Base-by-base conservation (phyloP, 2,329 filamentous ascomycete species). In the Aspergillus vadensis region DNA sequence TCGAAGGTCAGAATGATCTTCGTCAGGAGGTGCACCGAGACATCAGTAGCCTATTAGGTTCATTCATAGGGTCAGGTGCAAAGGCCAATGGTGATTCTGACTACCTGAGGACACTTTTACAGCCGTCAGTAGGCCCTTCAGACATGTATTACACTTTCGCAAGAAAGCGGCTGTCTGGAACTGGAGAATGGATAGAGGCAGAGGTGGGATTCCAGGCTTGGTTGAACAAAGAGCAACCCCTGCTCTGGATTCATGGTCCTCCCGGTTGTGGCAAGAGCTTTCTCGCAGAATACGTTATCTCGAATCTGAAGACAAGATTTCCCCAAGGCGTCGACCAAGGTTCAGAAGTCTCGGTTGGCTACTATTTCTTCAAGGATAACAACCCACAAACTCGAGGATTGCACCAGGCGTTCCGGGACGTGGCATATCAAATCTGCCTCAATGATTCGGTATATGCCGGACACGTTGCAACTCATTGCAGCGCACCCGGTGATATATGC, bases 291-390 rank as follows among this genome's bases (percentile, higher is more conserved):
- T 75, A 73, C n/a, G 70, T 82, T 6, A 76, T 83, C n/a, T 65
- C 74, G 1, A 59, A 54, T 32, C 62, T 82, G 70, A 75, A 69
- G 65, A n/a, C 68, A 65, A 4, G 72, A 74, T n/a, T 71, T 74
- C 25, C 69, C 72, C n/a, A 70, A 48, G 48, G 59, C 5, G 57
- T 58, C 7, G 54, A 67, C 4, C 44, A 64, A 21, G 53, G 61
- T 5, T 63, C 65, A 2, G 59, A 56, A 10, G 57, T 69, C 0
- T 76, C 74, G 10, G 65, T 77, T n/a, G 81, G 72, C 0, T 83
- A 81, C 67, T 82, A 82, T 57, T 83, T 81, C 67, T 82, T 82
- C 67, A 77, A 80, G 25, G 77, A 81, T 55, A 80, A 80, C 60
- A 79, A 80, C 56, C 79, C 80, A 1, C 74, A 80, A 38, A 81